Percentiles rank a stretch among this genome's conserved stretches.
These are phyloP conservation scores for Dispira parvispora DNA, from an alignment of 192 early-diverging fungal species.

Conservation along the genomic window DNA sequence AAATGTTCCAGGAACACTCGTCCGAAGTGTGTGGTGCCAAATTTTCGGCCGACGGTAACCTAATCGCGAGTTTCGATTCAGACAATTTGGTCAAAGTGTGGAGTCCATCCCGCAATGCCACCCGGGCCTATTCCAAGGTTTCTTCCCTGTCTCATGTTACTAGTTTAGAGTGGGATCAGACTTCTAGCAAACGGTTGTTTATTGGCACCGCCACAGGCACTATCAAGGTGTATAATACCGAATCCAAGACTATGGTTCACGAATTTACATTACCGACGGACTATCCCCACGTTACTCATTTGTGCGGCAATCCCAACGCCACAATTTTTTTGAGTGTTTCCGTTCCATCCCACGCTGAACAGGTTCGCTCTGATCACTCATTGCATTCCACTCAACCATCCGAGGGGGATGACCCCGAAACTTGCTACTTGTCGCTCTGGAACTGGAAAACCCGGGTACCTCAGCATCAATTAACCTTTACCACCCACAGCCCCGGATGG, in stretches of 20 bases:
- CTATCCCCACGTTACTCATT: conserved; percentile 20
- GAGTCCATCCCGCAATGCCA: conserved; percentile 16
- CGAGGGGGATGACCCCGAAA: not conserved
- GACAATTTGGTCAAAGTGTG: conserved; percentile 33
- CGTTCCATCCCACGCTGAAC: conserved; percentile 15
- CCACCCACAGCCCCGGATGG: not conserved
- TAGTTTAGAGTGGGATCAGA: conserved; percentile 1
- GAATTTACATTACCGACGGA: conserved; percentile 19
- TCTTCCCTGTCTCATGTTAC: conserved; percentile 14
- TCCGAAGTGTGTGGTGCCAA: conserved; percentile 36
- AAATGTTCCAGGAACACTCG: conserved; percentile 38
- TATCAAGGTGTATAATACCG: conserved; percentile 35
- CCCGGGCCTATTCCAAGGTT: conserved; percentile 20
- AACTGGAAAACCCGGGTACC: conserved; percentile 35
- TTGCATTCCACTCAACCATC: no score
- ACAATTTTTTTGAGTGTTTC: conserved; percentile 34
- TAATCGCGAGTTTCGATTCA: conserved; percentile 43
- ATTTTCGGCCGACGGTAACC: conserved; percentile 33
- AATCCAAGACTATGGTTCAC: conserved; percentile 34
- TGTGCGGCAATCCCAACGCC: conserved; percentile 35
- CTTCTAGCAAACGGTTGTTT: conserved; percentile 21
- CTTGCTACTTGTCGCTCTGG: conserved; percentile 23
- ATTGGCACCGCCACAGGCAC: conserved; percentile 30
- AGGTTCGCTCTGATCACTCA: not conserved
- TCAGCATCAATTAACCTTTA: not conserved